Evolutionary conservation across 2,329 filamentous ascomycete genomes (phyloP).

Genomic region (Aureobasidium melanogenum): DNA sequence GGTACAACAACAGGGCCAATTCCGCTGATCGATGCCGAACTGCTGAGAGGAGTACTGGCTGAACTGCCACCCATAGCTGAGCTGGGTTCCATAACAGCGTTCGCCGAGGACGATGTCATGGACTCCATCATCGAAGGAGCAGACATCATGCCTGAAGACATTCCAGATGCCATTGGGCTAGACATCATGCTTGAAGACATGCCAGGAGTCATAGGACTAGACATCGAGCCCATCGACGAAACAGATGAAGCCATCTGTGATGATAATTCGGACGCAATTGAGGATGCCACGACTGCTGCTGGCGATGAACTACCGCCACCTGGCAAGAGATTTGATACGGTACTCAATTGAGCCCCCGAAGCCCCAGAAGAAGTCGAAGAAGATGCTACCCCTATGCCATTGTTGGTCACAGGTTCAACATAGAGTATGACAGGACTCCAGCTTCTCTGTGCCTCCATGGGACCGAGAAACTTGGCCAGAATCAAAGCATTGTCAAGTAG

Average conservation of each 20-base stretch:
- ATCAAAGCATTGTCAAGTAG: constrained; percentile 21
- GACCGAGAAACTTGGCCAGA: constrained; percentile 22
- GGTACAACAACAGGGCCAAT: constrained; percentile 4
- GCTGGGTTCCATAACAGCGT: neutral
- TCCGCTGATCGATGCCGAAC: neutral
- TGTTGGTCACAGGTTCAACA: constrained; percentile 14
- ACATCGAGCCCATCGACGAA: neutral
- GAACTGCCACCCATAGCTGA: neutral
- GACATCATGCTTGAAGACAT: neutral
- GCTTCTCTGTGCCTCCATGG: constrained; percentile 16
- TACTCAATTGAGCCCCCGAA: neutral
- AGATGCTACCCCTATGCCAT: neutral
- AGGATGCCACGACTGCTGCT: neutral
- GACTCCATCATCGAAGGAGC: neutral
- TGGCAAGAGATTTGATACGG: neutral
- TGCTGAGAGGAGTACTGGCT: neutral
- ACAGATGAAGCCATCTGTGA: neutral
- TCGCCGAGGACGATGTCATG: neutral
- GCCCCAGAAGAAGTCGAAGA: neutral
- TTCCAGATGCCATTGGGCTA: neutral
- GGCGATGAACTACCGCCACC: neutral
- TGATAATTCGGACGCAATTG: neutral
- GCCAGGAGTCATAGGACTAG: neutral
- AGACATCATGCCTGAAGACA: neutral
- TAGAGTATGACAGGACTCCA: constrained; percentile 23